These are phyloP conservation scores for Suillus clintonianus DNA, from an alignment of 768 basidiomycete genomes.

Conservation along the genomic window DNA sequence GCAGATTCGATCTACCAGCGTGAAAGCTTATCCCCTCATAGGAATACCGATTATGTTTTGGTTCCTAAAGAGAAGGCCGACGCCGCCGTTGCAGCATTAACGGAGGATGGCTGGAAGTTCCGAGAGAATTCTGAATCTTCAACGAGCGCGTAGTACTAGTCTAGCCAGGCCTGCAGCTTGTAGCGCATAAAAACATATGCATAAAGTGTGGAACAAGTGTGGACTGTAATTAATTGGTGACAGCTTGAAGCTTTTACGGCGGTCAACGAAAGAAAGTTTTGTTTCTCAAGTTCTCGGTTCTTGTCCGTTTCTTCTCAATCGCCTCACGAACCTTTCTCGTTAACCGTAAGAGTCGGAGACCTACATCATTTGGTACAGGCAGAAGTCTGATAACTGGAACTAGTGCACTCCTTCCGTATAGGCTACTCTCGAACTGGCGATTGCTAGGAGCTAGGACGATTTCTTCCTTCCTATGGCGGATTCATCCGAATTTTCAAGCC, in stretches of 20 bases:
- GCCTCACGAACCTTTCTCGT: neutral
- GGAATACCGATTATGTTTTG: constrained; percentile 70
- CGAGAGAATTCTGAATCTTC: constrained; percentile 1
- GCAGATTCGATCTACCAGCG: neutral
- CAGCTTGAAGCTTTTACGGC: neutral
- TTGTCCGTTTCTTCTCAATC: neutral
- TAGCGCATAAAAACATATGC: neutral
- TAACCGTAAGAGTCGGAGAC: neutral
- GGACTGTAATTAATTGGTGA: neutral
- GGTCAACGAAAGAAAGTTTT: neutral
- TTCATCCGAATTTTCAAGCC: constrained; percentile 32
- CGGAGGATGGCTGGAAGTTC: constrained; percentile 52
- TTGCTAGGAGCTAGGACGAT: neutral
- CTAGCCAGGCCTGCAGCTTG: neutral
- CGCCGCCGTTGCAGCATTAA: constrained; percentile 44
- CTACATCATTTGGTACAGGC: neutral
- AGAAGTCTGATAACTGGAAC: neutral
- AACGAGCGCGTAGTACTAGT: neutral
- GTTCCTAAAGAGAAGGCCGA: constrained; percentile 47
- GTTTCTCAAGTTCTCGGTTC: neutral
- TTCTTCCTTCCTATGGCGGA: constrained; percentile 30
- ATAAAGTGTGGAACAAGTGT: constrained; percentile 2
- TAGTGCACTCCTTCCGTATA: neutral
- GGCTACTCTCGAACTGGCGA: neutral
- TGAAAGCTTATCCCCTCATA: constrained; percentile 20